Evolutionary conservation across 129 eudicot genomes (phyloP), one percentile per base, ranked within the genome.

Genomic region (Erigeron canadensis): DNA sequence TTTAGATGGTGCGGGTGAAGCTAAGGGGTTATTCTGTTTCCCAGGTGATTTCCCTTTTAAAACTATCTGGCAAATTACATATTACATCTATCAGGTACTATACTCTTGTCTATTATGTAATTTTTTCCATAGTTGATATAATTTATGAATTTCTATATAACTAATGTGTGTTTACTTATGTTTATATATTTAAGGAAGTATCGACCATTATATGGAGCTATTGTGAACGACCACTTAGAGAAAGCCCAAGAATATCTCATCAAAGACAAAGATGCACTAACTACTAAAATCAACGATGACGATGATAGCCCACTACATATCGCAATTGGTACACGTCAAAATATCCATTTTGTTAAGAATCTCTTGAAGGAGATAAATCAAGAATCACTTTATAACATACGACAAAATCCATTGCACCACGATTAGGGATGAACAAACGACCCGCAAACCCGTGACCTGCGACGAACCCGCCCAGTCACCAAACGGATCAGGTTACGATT

Each of bases 1-100:
- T 74, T 59, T 85, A 10, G 87, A 84, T 19, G 81, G 84, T 50
- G 89, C 75, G 15, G 95, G 91, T 6, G 96, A 89, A 44, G 82
- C 69, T 66, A 59, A 64, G 8, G 68, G 75, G 47, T 78, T 79
- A 42, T 66, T 78, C 55, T 54, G 75, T 65, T 69, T 78, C 17
- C 42, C 53, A 18, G 65, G 84, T 46, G 85, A 66, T 64, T 75
- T 76, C 63, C 45, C 57, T 43, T 56, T 82, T 72, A 58, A n/a
- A 65, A 57, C 43, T 59, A 77, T 73, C 79, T 61, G 45, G 51
- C 67, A 71, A 48, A 42, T 64, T 42, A 54, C 19, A 43, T n/a
- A n/a, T n/a, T 8, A 45, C 0, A 9, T 44, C 77, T 45, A 76
- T 47, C 69, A 10, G 73, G 53, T 18, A 82, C 63, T 55, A 65